Conservation (phyloP, 139 green algal genomes). For the Eudorina sp. region DNA sequence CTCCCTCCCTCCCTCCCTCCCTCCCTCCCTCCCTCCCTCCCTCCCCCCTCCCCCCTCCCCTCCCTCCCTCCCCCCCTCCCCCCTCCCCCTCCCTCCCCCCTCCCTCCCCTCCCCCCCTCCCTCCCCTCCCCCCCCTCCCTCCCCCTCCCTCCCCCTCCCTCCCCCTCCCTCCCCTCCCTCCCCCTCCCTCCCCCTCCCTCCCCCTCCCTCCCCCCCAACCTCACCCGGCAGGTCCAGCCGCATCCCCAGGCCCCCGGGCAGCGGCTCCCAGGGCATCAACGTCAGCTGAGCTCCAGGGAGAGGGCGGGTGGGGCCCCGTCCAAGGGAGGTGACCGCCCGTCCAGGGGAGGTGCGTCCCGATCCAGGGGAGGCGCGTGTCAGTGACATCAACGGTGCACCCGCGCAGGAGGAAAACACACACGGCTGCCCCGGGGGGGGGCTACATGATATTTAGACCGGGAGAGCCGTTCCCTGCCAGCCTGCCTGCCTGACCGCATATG, state of each 20-base stretch:
- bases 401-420: too few species aligned
- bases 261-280: constrained; percentile 33
- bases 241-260: neutral
- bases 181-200: neutral
- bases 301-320: neutral
- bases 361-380: too few species aligned
- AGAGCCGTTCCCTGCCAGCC: too few species aligned
- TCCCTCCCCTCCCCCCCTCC: neutral
- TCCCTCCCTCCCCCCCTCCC: neutral
- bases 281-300: constrained; percentile 31
- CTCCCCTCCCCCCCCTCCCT: neutral
- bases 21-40: neutral
- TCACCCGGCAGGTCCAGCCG: constrained; percentile 37
- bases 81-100: neutral
- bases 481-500: too few species aligned
- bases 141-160: neutral
- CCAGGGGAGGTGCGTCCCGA: too few species aligned
- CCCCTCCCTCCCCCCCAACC: neutral
- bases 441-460: too few species aligned
- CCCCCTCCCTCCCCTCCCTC: neutral
- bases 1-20: too few species aligned
- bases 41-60: neutral
- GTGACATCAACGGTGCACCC: too few species aligned
- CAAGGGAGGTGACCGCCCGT: too few species aligned
- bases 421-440: too few species aligned